phyloP scores from a whole-genome alignment of 1,139 yeast species.

The Lodderomyces elongisporus region DNA sequence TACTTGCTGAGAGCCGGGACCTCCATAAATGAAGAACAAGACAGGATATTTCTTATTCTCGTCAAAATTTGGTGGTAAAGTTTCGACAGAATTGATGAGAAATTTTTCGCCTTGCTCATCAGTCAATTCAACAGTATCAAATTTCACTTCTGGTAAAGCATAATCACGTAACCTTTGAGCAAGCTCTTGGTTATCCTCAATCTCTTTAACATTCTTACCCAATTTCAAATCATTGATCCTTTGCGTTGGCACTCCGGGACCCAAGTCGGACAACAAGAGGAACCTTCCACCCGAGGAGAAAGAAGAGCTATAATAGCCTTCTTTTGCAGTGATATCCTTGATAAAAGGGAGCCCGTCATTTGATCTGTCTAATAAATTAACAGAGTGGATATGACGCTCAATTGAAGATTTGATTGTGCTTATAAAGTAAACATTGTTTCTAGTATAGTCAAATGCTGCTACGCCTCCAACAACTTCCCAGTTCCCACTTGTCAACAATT shows the following conservation, averaged over 20 bases:
- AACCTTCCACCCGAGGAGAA: constrained; percentile 67
- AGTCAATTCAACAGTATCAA: constrained; percentile 43
- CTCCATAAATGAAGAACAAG: constrained; percentile 70
- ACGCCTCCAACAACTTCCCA: constrained; percentile 54
- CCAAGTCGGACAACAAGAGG: constrained; percentile 52
- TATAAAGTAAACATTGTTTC: constrained; percentile 41
- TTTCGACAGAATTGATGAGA: constrained; percentile 53
- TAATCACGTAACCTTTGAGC: constrained; percentile 33
- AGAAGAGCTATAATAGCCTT: constrained; percentile 66
- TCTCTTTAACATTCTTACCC: constrained; percentile 24
- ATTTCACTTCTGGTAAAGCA: constrained; percentile 44
- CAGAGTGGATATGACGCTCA: constrained; percentile 50
- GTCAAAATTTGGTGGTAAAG: constrained; percentile 60
- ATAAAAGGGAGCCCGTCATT: constrained; percentile 28
- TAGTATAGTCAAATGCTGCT: constrained; percentile 39
- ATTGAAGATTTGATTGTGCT: constrained; percentile 48
- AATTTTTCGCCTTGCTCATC: constrained; percentile 40
- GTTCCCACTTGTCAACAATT: constrained; percentile 43
- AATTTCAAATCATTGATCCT: constrained; percentile 52
- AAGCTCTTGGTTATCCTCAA: constrained; percentile 49
- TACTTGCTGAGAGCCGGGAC: constrained; percentile 77
- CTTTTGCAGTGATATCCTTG: constrained; percentile 47
- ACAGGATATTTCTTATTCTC: constrained; percentile 57
- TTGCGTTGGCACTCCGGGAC: constrained; percentile 68
- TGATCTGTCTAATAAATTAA: constrained; percentile 29